Base-by-base conservation (phyloP, 768 basidiomycete genomes). In the Hemileccinum rubropunctum region DNA sequence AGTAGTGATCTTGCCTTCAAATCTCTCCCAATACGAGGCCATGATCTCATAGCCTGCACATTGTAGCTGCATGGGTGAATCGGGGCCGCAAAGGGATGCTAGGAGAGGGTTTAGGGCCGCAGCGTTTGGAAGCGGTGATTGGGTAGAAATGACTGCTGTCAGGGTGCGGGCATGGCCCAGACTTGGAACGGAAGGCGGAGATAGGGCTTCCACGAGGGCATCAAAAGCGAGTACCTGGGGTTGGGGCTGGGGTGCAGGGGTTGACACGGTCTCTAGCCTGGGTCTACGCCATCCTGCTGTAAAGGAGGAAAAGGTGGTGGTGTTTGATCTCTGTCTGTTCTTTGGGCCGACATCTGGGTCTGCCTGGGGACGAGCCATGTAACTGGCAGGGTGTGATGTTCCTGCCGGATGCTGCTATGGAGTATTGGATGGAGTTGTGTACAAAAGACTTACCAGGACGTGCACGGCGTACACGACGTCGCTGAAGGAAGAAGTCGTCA, bases 41-140 rank as follows among this genome's bases (percentile, higher is more conserved):
- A 90, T 72, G 52, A 89, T 80, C 50, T 91, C 88, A 56, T 76
- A 88, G 1, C 88, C 89, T 0, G 82, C 77, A 8, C 78, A 78
- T 59, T 88, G 86, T 4, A 90, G 53, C 0, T 80, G 68, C 0
- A 73, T 53, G 1, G 86, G 85, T 0, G 77, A 74, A 15, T 79
- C 74, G 6, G 67, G 46, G 34, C 72, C 65, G 61, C 88, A 90
- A 11, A 91, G 72, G 1, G 78, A 73, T 7, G 74, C 73, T 3
- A 89, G 71, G 46, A 91, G 75, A 13, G 84, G 82, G 47, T 76
- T 78, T 13, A 90, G 68, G n/a, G 63, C 52, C 21, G 78, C 70
- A 21, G 75, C 68, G 33, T 71, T 75, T 21, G 86, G 85, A 28
- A 81, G 68, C 0, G 86, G 80, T 1, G 83, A 80, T 14, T 73